Base-by-base conservation (phyloP, 345 rosid species). In the Eutrema japonicum region DNA sequence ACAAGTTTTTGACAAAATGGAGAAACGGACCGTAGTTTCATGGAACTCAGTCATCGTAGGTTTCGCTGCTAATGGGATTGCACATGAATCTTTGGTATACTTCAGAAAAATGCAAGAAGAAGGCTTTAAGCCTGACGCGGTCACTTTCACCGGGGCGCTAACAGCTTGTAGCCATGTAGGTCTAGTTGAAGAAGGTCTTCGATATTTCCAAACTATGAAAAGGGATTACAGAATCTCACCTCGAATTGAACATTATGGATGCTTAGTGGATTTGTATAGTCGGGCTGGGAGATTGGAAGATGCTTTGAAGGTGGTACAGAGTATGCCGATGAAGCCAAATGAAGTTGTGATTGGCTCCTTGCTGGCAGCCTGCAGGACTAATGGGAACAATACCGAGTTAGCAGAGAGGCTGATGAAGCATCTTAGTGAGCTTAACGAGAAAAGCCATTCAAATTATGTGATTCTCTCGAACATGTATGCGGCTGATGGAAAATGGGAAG, bases 261-360 rank as follows among this genome's bases (percentile, higher is more conserved):
- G 98, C 86, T 58, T 93, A 47, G 97, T 93, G 14, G 94, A 90
- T 85, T 85, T 90, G 48, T 89, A 84, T 69, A 87, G 92, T 72
- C 93, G 94, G 8, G 89, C 97, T 9, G 96, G 98, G 51, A 83
- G 80, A 68, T 62, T 93, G 66, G 90, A 91, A 82, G 89, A 89
- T 8, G 93, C 96, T 27, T 38, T 85, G 74, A 56, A 66, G 4
- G 79, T 90, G 29, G 51, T 89, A 57, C 72, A 82, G 65, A 85
- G 64, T 54, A 93, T 93, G 96, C 85, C 85, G 0, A 77, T 89
- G 96, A 87, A 85, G 75, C 96, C 93, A 29, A 87, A 90, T 68
- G 92, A 85, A 76, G 79, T 90, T 14, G 83, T 90, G n/a, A 63
- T 90, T 72, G 92, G 96, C 26, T 88, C 96, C 2, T 79, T 93